Evolutionary conservation across 2,329 filamentous ascomycete species (phyloP), one percentile per base, ranked within the genome.

Genomic region (Microdochium nivale): DNA sequence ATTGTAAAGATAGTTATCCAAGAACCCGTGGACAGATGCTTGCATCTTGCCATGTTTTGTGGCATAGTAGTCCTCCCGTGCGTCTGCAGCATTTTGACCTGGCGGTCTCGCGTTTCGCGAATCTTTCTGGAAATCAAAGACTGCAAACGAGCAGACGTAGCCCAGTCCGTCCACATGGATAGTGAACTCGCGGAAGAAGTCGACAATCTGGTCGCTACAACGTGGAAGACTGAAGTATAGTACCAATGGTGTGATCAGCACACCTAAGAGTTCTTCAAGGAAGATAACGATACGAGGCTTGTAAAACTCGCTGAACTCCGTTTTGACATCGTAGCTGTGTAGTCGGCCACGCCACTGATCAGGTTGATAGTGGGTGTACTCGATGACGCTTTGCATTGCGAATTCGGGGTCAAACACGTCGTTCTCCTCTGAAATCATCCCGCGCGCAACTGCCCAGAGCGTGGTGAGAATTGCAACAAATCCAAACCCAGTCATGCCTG

Each of bases 31-130:
- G 65, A 96, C 94, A 0, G 92, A 97, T 16, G 90, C 88, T n/a
- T 94, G 86, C 89, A 99, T 96, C 72, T 99, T 99, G 56, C 91
- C 89, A 62, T 99, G 91, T 64, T 96, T 96, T 10, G 90, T 90
- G 23, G 89, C 84, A 64, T 94, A 97, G 66, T 97, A 97, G 59
- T 96, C 91, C 53, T 94, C 88, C 11, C 94, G 83, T 10, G 90
- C 79, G 64, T 90, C 87, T n/a, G 76, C 66, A 56, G 61, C 66
- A 51, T 58, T 65, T 54, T 53, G 69, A 11, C 67, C 69, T 35
- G 65, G 65, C 16, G 67, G 68, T 49, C 67, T 70, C 3, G 65
- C 65, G 25, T 72, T 71, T 14, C 70, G 72, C 23, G 85, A 76
- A 24, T 85, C 87, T 65, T 90, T 92, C 67, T 95, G 91, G 71